phyloP scores from a whole-genome alignment of 108 stramenopile genomes.

The Seminavis robusta region DNA sequence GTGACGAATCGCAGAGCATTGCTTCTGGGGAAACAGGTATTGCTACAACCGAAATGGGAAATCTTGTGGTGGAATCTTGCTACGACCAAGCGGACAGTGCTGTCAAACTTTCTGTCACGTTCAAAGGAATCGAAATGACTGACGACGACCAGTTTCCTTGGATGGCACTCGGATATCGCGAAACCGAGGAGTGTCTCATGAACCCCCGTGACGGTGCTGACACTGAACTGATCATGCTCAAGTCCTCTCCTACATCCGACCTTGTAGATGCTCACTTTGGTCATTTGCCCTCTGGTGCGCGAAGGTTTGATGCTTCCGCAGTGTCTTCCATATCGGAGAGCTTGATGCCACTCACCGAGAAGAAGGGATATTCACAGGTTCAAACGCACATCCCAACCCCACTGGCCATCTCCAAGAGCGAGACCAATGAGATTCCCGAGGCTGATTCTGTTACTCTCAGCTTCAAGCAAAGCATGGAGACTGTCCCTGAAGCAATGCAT shows the following conservation, averaged over 20 bases:
- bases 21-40: background rate
- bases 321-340: conserved; percentile 21
- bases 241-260: conserved; percentile 4
- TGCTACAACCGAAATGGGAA: conserved; percentile 25
- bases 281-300: conserved; percentile 16
- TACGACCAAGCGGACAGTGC: conserved; percentile 24
- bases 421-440: background rate
- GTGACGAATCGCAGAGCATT: background rate
- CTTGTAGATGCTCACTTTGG: conserved; percentile 13
- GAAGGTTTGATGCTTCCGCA: conserved; percentile 7
- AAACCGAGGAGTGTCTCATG: conserved; percentile 31
- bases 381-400: conserved; percentile 13
- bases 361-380: conserved; percentile 12
- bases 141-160: conserved; percentile 26
- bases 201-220: conserved; percentile 29
- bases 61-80: conserved; percentile 41
- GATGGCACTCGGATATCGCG: conserved; percentile 33
- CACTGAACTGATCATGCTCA: conserved; percentile 25
- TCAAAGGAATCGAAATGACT: conserved; percentile 17
- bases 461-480: conserved; percentile 17
- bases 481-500: conserved; percentile 27
- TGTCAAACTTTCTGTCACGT: conserved; percentile 27
- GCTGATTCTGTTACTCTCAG: conserved; percentile 17
- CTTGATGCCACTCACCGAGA: conserved; percentile 20
- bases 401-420: conserved; percentile 4